Evolutionary conservation across 148 eudicot genomes (phyloP).

Genomic region (Pharnaceum exiguum): DNA sequence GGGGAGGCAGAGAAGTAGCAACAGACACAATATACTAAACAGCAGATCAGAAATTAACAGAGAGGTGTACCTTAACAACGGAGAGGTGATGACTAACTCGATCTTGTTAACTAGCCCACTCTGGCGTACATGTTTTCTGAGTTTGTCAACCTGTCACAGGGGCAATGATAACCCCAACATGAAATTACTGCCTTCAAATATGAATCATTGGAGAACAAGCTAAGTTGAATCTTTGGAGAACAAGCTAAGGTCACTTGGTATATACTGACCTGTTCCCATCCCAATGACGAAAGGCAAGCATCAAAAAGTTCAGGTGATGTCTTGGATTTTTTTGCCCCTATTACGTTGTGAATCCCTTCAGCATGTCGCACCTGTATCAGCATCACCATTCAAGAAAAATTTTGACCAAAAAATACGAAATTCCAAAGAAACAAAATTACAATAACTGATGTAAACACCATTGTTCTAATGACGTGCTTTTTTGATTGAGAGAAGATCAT

Average conservation of each 20-base stretch:
- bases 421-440: neutral
- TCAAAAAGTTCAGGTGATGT: constrained; percentile 55
- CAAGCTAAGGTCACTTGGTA: neutral
- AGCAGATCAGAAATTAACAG: neutral
- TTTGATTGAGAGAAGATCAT: neutral
- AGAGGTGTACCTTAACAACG: constrained; percentile 52
- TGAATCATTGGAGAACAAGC: too few relatives aligned
- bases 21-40: neutral
- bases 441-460: too few relatives aligned
- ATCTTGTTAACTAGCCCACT: constrained; percentile 44
- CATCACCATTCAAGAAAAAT: too few relatives aligned
- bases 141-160: constrained; percentile 45
- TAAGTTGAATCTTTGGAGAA: neutral
- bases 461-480: too few relatives aligned
- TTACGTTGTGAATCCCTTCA: constrained; percentile 73
- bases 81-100: constrained; percentile 60
- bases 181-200: neutral
- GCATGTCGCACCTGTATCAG: constrained; percentile 68
- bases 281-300: constrained; percentile 61
- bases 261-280: constrained; percentile 65
- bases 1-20: neutral
- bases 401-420: neutral
- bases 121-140: constrained; percentile 52
- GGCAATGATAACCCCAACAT: neutral
- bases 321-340: constrained; percentile 35